Evolutionary conservation across 2,329 filamentous ascomycete species (phyloP).

Genomic region (Escovopsis sp.): DNA sequence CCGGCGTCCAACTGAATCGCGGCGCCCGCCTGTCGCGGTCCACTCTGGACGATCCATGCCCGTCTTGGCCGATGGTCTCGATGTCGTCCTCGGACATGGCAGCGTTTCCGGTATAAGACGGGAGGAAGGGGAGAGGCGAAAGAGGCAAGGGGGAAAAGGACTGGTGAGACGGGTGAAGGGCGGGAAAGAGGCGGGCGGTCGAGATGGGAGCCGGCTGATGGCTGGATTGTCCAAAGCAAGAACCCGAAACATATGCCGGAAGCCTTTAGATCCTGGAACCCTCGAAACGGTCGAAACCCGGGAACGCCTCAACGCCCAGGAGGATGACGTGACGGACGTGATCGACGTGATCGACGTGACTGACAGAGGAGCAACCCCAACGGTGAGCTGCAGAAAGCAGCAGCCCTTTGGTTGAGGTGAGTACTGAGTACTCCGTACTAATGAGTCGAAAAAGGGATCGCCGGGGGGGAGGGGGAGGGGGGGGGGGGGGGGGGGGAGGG

Average conservation of each 20-base stretch:
- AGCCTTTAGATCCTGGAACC: no score
- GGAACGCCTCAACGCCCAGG: background rate
- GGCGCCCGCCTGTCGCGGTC: conserved; percentile 29
- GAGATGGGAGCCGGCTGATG: background rate
- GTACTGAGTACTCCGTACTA: no score
- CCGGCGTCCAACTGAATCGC: conserved; percentile 44
- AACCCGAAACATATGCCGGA: no score
- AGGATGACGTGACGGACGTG: no score
- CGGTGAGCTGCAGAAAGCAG: conserved; percentile 4
- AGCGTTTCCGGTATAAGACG: background rate
- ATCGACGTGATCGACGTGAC: no score
- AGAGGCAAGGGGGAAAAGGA: no score
- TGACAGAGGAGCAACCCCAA: conserved; percentile 1
- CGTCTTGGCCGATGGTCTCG: conserved; percentile 21
- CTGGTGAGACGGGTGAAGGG: background rate
- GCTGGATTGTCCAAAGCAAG: background rate
- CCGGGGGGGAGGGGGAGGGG: conserved; percentile 1
- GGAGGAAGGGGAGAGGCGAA: no score
- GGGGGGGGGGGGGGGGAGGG: no score
- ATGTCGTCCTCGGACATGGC: conserved; percentile 25
- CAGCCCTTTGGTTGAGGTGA: conserved; percentile 1
- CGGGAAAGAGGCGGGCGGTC: background rate
- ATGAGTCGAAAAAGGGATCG: conserved; percentile 1
- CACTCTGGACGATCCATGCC: conserved; percentile 17
- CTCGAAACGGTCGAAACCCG: no score